Percentiles rank a stretch among this genome's conserved stretches.
Conservation (phyloP, 139 green algal species). For the Chlamydomonas eustigma region DNA sequence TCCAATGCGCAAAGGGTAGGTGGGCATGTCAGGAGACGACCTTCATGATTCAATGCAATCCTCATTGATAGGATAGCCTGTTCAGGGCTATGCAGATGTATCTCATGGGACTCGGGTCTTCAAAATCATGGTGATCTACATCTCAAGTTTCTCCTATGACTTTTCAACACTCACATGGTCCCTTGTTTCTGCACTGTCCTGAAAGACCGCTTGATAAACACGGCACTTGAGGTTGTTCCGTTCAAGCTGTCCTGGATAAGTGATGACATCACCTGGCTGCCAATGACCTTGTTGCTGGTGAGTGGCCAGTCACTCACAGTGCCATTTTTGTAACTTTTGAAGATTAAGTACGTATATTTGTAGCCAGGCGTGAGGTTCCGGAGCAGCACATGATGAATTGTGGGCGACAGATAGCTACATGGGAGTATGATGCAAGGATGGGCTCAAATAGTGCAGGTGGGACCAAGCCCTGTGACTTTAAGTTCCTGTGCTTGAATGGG, state of each 20-base stretch:
- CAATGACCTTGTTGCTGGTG: too few relatives aligned
- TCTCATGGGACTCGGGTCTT: too few relatives aligned
- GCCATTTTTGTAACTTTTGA: not conserved
- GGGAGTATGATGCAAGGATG: not conserved
- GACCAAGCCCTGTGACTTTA: too few relatives aligned
- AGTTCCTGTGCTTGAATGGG: not conserved
- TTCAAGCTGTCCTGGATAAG: too few relatives aligned
- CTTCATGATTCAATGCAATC: not conserved
- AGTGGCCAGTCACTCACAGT: not conserved
- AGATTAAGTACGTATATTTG: not conserved
- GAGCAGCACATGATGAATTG: not conserved
- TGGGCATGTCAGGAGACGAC: not conserved
- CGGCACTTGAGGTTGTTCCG: too few relatives aligned
- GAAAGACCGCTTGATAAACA: too few relatives aligned
- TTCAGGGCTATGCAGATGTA: too few relatives aligned
- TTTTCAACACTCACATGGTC: not conserved
- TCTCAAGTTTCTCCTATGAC: not conserved
- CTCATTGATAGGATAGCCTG: not conserved
- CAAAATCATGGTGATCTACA: too few relatives aligned
- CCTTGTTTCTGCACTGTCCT: not conserved
- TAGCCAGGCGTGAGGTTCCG: not conserved
- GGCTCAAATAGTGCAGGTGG: not conserved
- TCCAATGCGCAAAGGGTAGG: constrained; percentile 27
- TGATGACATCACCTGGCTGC: too few relatives aligned
- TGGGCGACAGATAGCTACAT: not conserved